Evolutionary conservation across 176 grass and related monocot species (phyloP), one percentile per base, ranked within the genome.

Genomic region (Triticum timopheevii): DNA sequence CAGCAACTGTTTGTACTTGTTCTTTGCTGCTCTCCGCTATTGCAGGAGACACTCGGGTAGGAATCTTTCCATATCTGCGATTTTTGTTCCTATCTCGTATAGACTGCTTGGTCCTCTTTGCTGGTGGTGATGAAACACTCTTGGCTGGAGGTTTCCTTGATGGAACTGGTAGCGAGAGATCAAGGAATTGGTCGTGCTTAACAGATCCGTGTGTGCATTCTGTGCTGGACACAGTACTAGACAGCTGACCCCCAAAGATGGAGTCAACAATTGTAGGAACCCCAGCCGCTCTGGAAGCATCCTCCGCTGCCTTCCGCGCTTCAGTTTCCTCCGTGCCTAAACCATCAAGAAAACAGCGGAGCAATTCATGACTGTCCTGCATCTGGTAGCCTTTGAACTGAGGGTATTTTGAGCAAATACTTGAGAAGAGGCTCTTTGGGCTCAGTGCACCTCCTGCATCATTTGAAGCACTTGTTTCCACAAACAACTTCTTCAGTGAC

Each of bases 331-430:
- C 97, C 0, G 80, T 84, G 62, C 19, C 69, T 76, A 99, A 90
- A 59, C 92, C 97, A 90, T 99, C 94, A 75, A 99, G 94, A 72
- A 99, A 92, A 85, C 82, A 99, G 15, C 92, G 92, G 63, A 99
- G 94, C 75, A 99, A 90, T 80, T 99, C 97, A 80, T 96, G 97
- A 74, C 97, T 99, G 86, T 99, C 97, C 80, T 99, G 97, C 84
- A 96, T 93, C 65, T 96, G 92, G 82, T 93, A 93, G 80, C 97
- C 97, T 34, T 89, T 92, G 64, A 99, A 99, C 68, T 96, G 92
- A 0, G 97, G 92, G 33, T 93, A 93, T 77, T 94, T 96, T 40
- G 88, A 70, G 64, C 94, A 92, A 83, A 99, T 93, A 65, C 54
- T 88, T 88, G 90, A 91, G 68, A 99, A 96, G 77, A 99, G 91